phyloP scores from a whole-genome alignment of 305 asterid genomes.

The Withania somnifera region DNA sequence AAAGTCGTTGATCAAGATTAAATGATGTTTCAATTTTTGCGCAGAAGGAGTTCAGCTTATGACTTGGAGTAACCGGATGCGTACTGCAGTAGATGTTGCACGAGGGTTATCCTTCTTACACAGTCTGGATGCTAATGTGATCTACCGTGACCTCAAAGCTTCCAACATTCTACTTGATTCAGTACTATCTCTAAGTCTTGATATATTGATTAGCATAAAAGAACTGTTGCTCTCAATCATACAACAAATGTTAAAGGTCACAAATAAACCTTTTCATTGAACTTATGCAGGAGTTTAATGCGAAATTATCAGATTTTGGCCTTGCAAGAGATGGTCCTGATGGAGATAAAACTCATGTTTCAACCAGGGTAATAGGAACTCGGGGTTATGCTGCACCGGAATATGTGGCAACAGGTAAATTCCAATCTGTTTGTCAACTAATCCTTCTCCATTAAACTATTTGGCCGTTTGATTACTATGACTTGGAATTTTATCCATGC shows the following conservation, averaged over 20 bases:
- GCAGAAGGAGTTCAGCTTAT: slow-evolving; percentile 81
- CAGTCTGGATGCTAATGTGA: slow-evolving; percentile 60
- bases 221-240: neutral
- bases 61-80: slow-evolving; percentile 67
- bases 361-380: slow-evolving; percentile 80
- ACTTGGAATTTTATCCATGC: neutral
- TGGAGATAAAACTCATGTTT: slow-evolving; percentile 81
- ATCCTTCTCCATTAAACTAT: neutral
- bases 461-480: neutral
- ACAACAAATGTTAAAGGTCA: neutral
- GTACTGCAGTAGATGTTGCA: slow-evolving; percentile 65
- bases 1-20: neutral
- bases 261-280: neutral
- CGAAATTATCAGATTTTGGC: slow-evolving; percentile 86
- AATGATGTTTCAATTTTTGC: neutral
- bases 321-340: slow-evolving; percentile 87
- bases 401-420: slow-evolving; percentile 67
- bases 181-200: slow-evolving; percentile 19
- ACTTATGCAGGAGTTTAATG: slow-evolving; percentile 58
- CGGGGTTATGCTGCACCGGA: slow-evolving; percentile 92
- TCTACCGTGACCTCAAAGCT: slow-evolving; percentile 84
- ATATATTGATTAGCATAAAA: neutral
- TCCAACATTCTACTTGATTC: slow-evolving; percentile 81
- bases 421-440: neutral
- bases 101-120: slow-evolving; percentile 71